Evolutionary conservation across 371 early-diverging fungal species (phyloP), one percentile per base, ranked within the genome.

Genomic region (Rhizopus microsporus): DNA sequence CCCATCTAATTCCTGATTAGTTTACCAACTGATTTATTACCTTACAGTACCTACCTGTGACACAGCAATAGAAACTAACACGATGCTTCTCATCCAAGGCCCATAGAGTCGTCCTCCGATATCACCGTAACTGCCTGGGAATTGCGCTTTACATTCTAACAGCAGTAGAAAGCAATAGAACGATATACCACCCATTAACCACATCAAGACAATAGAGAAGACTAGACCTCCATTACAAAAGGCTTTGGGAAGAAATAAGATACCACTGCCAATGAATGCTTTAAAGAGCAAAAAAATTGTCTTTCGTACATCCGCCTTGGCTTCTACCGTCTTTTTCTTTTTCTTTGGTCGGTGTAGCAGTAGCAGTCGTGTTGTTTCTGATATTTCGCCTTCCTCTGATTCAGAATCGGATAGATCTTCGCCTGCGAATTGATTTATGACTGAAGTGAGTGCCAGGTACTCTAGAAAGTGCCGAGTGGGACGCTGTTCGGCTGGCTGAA

Each of bases 121-220:
- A 67, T 97, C 96, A 59, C 96, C 96, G 78, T 92, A 97, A 45
- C 92, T 91, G 13, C 93, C 94, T 7, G 83, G 71, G 7, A 86
- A 63, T 47, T 74, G 58, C 35, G 78, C 64, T 43, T 90, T 85
- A 61, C 89, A 89, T 15, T 91, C 82, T 13, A 82, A 59, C 47
- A 91, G 73, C 12, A 90, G 65, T 51, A 90, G 58, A 51, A 89
- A 88, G 51, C 87, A 86, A 62, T 85, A 85, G 29, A 88, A 68
- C 7, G 89, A 87, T 32, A 90, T 65, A 47, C 65, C 76, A 5
- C 86, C 89, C 59, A 91, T 82, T 31, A 78, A 50, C 50, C 80
- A 76, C 77, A 92, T 82, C 39, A 82, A 60, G 15, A 79, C n/a
- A 3, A 87, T 72, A 0, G 92, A 84, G 53, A 91, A 88, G 1